phyloP scores from a whole-genome alignment of 495 filamentous ascomycete species.

The Trichoderma erinaceum region DNA sequence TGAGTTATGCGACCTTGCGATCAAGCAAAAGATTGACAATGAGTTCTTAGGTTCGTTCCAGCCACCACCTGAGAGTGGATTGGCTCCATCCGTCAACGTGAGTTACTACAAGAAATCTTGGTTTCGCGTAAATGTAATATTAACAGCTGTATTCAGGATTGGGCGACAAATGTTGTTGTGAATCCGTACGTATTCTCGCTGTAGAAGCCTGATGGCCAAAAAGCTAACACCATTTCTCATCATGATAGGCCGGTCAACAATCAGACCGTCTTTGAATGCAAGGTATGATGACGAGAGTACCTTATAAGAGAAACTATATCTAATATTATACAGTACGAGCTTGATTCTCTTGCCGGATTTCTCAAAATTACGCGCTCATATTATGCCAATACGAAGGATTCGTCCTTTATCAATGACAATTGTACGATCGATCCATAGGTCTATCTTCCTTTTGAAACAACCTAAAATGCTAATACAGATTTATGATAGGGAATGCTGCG shows the following conservation, averaged over 20 bases:
- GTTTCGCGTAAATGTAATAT: conserved; percentile 58
- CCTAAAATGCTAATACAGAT: conserved; percentile 21
- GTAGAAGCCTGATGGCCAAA: neutral
- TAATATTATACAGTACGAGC: conserved; percentile 44
- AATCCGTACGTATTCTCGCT: conserved; percentile 21
- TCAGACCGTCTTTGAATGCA: conserved; percentile 88
- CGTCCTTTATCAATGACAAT: conserved; percentile 50
- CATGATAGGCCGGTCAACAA: neutral
- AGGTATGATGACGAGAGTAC: neutral
- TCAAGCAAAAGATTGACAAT: neutral
- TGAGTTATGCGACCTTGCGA: conserved; percentile 23
- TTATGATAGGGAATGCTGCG: conserved; percentile 33
- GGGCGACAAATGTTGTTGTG: conserved; percentile 12
- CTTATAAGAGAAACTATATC: conserved; percentile 4
- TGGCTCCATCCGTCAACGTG: neutral
- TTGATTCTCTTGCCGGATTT: conserved; percentile 63
- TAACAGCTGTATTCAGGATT: neutral
- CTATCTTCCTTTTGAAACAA: neutral
- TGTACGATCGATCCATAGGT: conserved; percentile 35
- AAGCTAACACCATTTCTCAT: neutral
- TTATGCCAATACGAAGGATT: conserved; percentile 52
- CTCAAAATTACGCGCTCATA: conserved; percentile 54
- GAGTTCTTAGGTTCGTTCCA: conserved; percentile 32
- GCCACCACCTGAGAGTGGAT: conserved; percentile 22
- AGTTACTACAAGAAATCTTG: conserved; percentile 51